phyloP scores from a whole-genome alignment of 257 asterid species.

The Solanum dulcamara region DNA sequence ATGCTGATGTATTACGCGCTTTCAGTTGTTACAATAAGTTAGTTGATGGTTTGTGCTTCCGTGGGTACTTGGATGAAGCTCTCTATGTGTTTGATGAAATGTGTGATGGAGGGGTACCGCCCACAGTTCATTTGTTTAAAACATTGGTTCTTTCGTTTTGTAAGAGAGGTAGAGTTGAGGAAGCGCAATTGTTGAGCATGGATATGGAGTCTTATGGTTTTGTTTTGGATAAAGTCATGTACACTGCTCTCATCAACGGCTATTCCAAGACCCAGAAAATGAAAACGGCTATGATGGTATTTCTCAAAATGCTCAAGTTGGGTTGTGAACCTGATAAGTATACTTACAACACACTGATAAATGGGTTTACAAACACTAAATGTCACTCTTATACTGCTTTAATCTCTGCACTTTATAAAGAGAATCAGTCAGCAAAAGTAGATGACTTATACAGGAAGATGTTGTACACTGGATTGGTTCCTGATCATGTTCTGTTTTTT shows the following conservation, averaged over 20 bases:
- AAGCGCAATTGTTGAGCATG: conserved; percentile 37
- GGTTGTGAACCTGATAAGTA: conserved; percentile 40
- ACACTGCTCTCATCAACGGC: conserved; percentile 35
- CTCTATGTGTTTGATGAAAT: conserved; percentile 26
- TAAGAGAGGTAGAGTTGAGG: conserved; percentile 38
- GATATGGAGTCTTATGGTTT: conserved; percentile 41
- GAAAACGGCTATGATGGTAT: conserved; percentile 54
- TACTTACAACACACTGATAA: conserved; percentile 38
- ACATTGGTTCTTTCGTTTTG: conserved; percentile 32
- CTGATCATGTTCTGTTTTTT: conserved; percentile 55
- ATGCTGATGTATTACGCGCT: conserved; percentile 14
- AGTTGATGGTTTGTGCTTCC: conserved; percentile 25
- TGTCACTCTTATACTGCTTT: conserved; percentile 44
- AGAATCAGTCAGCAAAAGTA: conserved; percentile 27
- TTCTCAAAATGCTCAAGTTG: conserved; percentile 43
- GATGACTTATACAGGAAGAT: conserved; percentile 22
- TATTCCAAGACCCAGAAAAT: conserved; percentile 43
- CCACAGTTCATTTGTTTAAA: conserved; percentile 37
- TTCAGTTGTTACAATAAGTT: conserved; percentile 36
- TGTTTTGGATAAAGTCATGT: conserved; percentile 31
- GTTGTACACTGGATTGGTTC: conserved; percentile 35
- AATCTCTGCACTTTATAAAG: conserved; percentile 37
- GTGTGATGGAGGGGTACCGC: conserved; percentile 27
- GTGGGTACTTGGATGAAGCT: conserved; percentile 41
- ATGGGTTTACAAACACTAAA: conserved; percentile 38